phyloP scores from a whole-genome alignment of 176 grass and related monocot genomes.

The Carex cristatella region DNA sequence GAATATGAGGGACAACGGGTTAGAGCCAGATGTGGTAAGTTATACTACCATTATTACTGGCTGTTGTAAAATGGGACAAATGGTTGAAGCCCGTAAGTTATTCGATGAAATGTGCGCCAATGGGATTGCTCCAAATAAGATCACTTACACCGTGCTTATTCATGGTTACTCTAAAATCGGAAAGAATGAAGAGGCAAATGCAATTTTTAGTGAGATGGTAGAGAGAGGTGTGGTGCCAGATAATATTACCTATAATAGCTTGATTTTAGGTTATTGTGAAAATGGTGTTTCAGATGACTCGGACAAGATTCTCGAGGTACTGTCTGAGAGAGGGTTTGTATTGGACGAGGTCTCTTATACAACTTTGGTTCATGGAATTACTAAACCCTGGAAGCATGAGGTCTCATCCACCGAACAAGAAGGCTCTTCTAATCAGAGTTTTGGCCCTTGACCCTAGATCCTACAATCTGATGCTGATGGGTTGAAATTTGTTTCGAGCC shows the following conservation, averaged over 20 bases:
- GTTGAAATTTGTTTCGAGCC: neutral
- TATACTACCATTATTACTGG: slow-evolving; percentile 79
- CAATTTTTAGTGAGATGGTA: slow-evolving; percentile 75
- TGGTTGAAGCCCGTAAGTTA: slow-evolving; percentile 53
- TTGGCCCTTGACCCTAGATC: slow-evolving; percentile 16
- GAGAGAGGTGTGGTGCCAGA: slow-evolving; percentile 57
- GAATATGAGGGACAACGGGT: slow-evolving; percentile 33
- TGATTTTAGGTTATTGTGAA: slow-evolving; percentile 47
- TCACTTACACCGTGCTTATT: slow-evolving; percentile 79
- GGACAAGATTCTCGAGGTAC: slow-evolving; percentile 35
- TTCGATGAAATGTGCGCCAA: slow-evolving; percentile 62
- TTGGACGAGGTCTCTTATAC: slow-evolving; percentile 41
- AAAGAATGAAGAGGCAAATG: slow-evolving; percentile 47
- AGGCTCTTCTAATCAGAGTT: slow-evolving; percentile 31
- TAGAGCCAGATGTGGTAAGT: slow-evolving; percentile 56
- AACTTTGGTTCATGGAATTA: slow-evolving; percentile 53
- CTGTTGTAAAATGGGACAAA: slow-evolving; percentile 70
- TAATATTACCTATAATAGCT: slow-evolving; percentile 53
- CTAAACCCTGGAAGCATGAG: slow-evolving; percentile 39
- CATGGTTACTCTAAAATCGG: slow-evolving; percentile 69
- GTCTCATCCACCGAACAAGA: slow-evolving; percentile 34
- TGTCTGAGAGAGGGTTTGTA: slow-evolving; percentile 32
- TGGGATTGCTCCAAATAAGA: slow-evolving; percentile 65
- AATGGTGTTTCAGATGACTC: slow-evolving; percentile 38
- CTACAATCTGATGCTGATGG: neutral